A percentile compares a stretch with the other conserved stretches of the same genome.
Evolutionary conservation across 2,329 filamentous ascomycete genomes (phyloP).

Genomic region (Hypocreales sp.): DNA sequence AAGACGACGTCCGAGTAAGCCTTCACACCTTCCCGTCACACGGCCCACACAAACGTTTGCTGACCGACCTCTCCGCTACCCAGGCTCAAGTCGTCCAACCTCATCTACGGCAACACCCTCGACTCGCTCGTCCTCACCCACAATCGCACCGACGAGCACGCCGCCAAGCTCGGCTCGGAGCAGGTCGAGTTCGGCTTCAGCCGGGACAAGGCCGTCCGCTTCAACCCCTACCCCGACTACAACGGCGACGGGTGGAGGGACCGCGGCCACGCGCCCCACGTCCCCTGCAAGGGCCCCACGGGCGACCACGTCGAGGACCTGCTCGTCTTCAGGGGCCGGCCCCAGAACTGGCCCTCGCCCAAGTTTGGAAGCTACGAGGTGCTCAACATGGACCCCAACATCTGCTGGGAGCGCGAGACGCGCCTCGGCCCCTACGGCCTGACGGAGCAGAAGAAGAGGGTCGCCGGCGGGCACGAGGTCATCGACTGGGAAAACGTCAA

Average conservation of each 20-base stretch:
- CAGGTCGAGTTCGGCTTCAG: conserved; percentile 23
- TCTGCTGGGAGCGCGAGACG: conserved; percentile 55
- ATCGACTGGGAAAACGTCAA: conserved; percentile 48
- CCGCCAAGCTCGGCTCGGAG: conserved; percentile 15
- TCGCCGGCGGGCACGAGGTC: conserved; percentile 17
- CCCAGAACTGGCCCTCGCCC: conserved; percentile 41
- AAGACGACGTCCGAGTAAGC: conserved; percentile 23
- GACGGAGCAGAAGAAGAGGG: conserved; percentile 29
- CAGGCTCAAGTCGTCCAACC: conserved; percentile 29
- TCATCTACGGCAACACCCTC: conserved; percentile 42
- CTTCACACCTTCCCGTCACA: not conserved
- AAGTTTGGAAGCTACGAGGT: conserved; percentile 47
- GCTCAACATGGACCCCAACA: conserved; percentile 42
- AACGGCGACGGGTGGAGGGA: conserved; percentile 45
- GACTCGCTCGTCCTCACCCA: conserved; percentile 26
- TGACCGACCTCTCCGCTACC: conserved; percentile 1
- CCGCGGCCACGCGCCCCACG: conserved; percentile 39
- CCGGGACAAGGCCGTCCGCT: conserved; percentile 35
- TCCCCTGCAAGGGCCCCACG: conserved; percentile 49
- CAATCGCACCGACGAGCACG: conserved; percentile 16
- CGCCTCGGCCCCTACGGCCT: conserved; percentile 54
- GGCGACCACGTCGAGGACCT: conserved; percentile 46
- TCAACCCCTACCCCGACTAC: conserved; percentile 59
- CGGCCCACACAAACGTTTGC: not conserved
- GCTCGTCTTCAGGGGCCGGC: conserved; percentile 46